Evolutionary conservation across 1,139 yeast species (phyloP), one percentile per base, ranked within the genome.

Genomic region (Hyphopichia fennica): DNA sequence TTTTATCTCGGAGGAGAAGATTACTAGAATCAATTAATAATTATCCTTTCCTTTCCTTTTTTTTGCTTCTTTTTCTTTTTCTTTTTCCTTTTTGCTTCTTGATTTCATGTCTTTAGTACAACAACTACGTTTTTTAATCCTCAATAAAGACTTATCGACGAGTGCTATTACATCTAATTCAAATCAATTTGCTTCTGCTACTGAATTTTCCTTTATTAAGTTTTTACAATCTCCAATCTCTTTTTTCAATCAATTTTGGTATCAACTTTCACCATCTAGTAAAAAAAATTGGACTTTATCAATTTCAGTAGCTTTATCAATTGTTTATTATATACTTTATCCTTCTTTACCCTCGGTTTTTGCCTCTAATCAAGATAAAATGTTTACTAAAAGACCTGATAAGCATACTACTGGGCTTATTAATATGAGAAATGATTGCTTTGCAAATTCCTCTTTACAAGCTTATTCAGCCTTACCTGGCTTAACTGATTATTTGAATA

Each of bases 361-460:
- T n/a, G 20, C 34, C 4, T 40, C 43, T 30, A 35, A 40, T 13
- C 35, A 16, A 17, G 32, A 29, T n/a, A 15, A 37, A 45, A 73
- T 73, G 79, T 72, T 73, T 46, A 57, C 73, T 35, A 81, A 77
- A 50, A 68, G 90, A 55, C 83, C 82, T n/a, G 95, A 83, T 54
- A 83, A 78, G 51, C 72, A 81, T 56, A 86, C 96, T 14, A 88
- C 95, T 0, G 97, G 97, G 2, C 69, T 91, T 37, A 73, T 84
- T 50, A 93, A 91, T 60, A 73, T 84, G 49, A 79, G 93, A 45
- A 88, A 88, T 54, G 96, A 90, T 59, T 91, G 98, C 62, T 91
- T 88, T 65, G 96, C 96, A 46, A 91, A 93, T 57, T 81, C 95
- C n/a, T 84, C 91, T 1, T 59, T 93, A 18, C 98, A 91, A 60